Base-by-base conservation (phyloP, 345 rosid genomes). In the Bruguiera sexangula region DNA sequence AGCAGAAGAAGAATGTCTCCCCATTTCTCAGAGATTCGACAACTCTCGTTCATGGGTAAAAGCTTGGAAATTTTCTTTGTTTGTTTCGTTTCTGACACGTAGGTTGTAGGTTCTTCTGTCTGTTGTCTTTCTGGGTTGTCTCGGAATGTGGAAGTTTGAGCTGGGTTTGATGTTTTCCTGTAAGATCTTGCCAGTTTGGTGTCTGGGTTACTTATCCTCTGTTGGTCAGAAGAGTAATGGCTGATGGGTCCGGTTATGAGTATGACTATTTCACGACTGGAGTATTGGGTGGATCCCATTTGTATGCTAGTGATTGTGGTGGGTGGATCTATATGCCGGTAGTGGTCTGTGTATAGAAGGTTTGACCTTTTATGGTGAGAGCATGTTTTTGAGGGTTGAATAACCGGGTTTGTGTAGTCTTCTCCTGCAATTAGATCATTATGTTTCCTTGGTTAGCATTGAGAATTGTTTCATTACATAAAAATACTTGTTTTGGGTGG, bases 131-230 rank as follows among this genome's bases (percentile, higher is more conserved):
- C 63, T 73, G 62, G 69, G 51, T 63, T 57, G 27, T 22, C 48
- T 57, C 48, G 8, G 46, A 37, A 36, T 34, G 39, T 18, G 46
- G 55, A 67, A 57, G 20, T 57, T 32, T 34, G 20, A 63, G 26
- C 48, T 34, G 36, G 68, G 27, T 36, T 21, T 65, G 32, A 20
- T 29, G 29, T 55, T 3, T 24, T 68, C 46, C 24, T 65, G 31
- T 4, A 69, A 69, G 72, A 75, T 75, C 73, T 69, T 69, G 65
- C 66, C 6, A 62, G 48, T 69, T 73, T 61, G 10, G 52, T 54
- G 57, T 63, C 65, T 48, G 70, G 63, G 60, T 58, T 52, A 11
- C 37, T 63, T 11, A 0, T 32, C 75, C 52, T 67, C 67, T 72
- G 52, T 69, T 66, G 65, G 16, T 65, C 66, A 51, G 31, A 36